Base-by-base conservation (phyloP, 1,284 basidiomycete genomes). In the Ceratobasidium sp. region DNA sequence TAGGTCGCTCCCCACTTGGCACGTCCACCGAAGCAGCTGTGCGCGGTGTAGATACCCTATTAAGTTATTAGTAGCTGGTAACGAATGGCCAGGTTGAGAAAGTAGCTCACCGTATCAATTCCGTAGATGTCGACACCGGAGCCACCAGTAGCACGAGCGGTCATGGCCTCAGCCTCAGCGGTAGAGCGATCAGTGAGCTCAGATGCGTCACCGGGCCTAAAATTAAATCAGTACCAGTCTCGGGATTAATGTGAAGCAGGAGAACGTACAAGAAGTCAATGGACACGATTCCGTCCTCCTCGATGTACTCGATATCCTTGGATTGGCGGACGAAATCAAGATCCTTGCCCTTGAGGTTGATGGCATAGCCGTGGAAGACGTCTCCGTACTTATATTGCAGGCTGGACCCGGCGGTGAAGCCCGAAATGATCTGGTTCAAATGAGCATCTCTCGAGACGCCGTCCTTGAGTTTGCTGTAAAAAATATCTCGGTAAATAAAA, bases 331-430 rank as follows among this genome's bases (percentile, higher is more conserved):
- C 36, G 17, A 64, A 47, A 36, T 67, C 64, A 36, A 75, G 48
- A 19, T 65, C 63, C 19, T 64, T 59, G 36, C 59, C 45, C 36
- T 47, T 62, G 47, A 75, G 50, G 3, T 11, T 63, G 51, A 75
- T 72, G 22, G 76, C 62, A 29, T 75, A 77, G 22, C 75, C 76
- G 44, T 77, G 71, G 50, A 76, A 69, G 27, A 77, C 54, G 15
- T 67, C 59, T 3, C 65, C 72, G 33, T 65, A 76, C 44, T 73
- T 63, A 63, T 76, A 67, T 33, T 67, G 33, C 9, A 67, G 19
- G 29, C 27, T 44, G 4, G 65, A 67, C 1, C 41, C 65, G 11
- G 65, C 17, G 17, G 53, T 48, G 41, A 67, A 67, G 17, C 17
- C n/a, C 15, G n/a, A 29, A 22, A 53, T 45, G 33, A 67, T 44